Evolutionary conservation across 1,139 yeast genomes (phyloP), one percentile per base, ranked within the genome.

Genomic region (Saccharomyces hybrid): DNA sequence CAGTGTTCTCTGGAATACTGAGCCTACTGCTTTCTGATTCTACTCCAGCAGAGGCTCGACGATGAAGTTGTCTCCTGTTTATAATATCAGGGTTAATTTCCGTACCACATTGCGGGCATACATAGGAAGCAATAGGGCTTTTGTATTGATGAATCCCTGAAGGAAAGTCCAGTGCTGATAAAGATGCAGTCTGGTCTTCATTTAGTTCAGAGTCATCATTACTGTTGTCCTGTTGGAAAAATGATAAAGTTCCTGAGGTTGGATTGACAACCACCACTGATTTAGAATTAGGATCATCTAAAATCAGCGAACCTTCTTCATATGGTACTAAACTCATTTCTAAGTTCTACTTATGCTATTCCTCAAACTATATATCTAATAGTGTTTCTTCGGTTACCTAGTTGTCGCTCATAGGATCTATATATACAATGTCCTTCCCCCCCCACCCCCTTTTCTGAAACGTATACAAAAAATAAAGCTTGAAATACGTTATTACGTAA

Each of bases 241-340:
- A 56, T 34, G 62, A 59, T 50, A 67, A 51, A 8, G 65, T 60
- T 2, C 66, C 70, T 6, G 61, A 54, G 4, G 59, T 50, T n/a
- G 67, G 64, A 51, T 67, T 60, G n/a, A 65, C 63, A 32, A 67
- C 60, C 25, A 66, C 66, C 14, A 67, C 50, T 1, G 71, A 66
- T 25, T 61, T 55, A 5, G 70, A 65, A 16, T 50, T 51, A 5
- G 70, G 66, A 49, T 67, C 70, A 53, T 64, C 63, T 31, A 67
- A 47, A 46, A 67, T 66, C 16, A 67, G 55, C 2, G 68, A 63
- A 32, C 65, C 66, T 32, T 61, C 65, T 23, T 58, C 61, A 49
- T 64, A 66, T 4, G 67, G 67, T 26, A 66, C 61, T 20, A 66
- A 57, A 57, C 69, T 65, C 70, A 66, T 65, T 38, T 16, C 44